Percentiles rank a stretch among this genome's conserved stretches.
Evolutionary conservation across 1,139 yeast species (phyloP).

Genomic region (Blastobotrys capitulatus): DNA sequence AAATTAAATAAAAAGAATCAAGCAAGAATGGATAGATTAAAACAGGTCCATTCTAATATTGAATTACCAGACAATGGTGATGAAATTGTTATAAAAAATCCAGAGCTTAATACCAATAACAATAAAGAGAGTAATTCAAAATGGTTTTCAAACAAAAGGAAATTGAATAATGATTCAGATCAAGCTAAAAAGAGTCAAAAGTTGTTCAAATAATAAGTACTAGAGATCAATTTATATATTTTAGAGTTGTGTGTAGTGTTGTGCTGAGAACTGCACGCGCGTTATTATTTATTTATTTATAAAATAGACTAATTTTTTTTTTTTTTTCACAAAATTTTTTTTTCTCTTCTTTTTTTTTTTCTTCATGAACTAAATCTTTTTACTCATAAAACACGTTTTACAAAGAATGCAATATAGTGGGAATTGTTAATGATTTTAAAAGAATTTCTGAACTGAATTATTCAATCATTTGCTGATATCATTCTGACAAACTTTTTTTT

Average conservation of each 20-base stretch:
- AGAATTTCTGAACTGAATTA: too few relatives aligned
- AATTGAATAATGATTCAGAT: not conserved
- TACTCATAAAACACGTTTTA: too few relatives aligned
- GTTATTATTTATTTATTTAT: not conserved
- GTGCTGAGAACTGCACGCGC: too few relatives aligned
- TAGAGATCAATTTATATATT: too few relatives aligned
- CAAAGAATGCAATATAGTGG: too few relatives aligned
- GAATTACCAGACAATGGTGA: not conserved
- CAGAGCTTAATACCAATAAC: not conserved
- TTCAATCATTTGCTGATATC: too few relatives aligned
- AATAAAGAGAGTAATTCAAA: not conserved
- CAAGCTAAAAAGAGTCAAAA: too few relatives aligned
- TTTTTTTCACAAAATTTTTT: not conserved
- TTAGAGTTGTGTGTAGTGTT: too few relatives aligned
- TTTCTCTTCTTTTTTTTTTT: too few relatives aligned
- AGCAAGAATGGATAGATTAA: constrained; percentile 5
- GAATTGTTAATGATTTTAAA: too few relatives aligned
- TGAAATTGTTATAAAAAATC: not conserved
- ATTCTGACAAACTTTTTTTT: not conserved
- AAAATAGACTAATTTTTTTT: not conserved
- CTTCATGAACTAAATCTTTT: too few relatives aligned
- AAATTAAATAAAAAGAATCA: constrained; percentile 6
- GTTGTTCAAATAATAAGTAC: too few relatives aligned
- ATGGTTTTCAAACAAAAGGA: constrained; percentile 3
- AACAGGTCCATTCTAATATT: constrained; percentile 1